Evolutionary conservation across 768 basidiomycete species (phyloP), one percentile per base, ranked within the genome.

Genomic region (Paxillus ammoniavirescens): DNA sequence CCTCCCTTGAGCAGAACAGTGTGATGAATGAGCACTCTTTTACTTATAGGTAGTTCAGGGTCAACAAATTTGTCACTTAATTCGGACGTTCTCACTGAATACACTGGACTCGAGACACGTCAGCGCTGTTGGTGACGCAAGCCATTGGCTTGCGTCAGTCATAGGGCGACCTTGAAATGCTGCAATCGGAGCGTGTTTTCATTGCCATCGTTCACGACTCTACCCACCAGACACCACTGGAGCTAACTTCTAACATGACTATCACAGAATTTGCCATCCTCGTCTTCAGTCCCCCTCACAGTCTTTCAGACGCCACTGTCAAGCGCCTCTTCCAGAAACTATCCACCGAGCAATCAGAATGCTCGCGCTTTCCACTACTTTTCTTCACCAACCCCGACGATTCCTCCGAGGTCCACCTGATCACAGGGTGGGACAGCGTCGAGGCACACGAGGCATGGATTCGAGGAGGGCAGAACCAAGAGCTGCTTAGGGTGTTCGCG

Each of bases 361-460:
- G 68, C 58, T 78, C 79, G 0, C 69, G 73, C 14, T 73, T 72
- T 56, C 72, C 75, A 13, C 54, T 80, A n/a, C 61, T 66, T 26
- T 78, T 73, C 59, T 80, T 74, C 63, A 56, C 62, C 4, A 49
- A 53, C 37, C 36, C 52, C 18, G 47, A 53, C 2, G 59, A 65
- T 28, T 49, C 66, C 1, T 41, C 50, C 6, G 51, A 62, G 26
- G 50, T 79, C 2, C 73, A 75, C 59, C 56, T 81, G 26, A 60
- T 79, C 30, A 73, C 77, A 0, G 78, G 78, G 10, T 82, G 80
- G 80, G 38, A 63, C 48, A 69, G 70, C 52, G 72, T 75, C 21
- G 59, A 54, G 10, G 71, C 73, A 8, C 79, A 81, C 58, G 56
- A 70, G 26, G 63, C 65, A 36, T 81, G 77, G 75, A 74, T 79